Evolutionary conservation across 495 filamentous ascomycete species (phyloP).

Genomic region (Sabuloglossum arenarium): DNA sequence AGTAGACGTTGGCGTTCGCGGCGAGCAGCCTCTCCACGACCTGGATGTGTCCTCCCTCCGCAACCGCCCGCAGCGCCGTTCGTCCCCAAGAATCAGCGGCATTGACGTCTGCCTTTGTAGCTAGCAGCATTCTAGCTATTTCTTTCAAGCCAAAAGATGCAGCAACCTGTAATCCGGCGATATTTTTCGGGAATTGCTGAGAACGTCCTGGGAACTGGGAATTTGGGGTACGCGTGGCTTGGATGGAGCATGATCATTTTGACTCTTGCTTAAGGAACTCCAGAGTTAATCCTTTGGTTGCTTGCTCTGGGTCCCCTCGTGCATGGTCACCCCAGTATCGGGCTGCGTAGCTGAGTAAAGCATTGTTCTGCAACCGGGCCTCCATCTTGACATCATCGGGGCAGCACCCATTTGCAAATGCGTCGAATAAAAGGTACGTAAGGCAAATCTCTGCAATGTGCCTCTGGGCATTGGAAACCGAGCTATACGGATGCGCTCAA

Average conservation of each 20-base stretch:
- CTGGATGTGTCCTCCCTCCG: neutral
- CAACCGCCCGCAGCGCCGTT: neutral
- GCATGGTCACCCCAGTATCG: neutral
- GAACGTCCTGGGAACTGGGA: neutral
- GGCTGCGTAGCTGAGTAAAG: neutral
- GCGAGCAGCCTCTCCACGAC: too few species aligned
- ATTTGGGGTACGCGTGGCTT: neutral
- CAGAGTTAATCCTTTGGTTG: neutral
- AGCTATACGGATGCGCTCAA: slow-evolving; percentile 16
- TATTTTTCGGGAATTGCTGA: neutral
- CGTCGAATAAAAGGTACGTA: slow-evolving; percentile 23
- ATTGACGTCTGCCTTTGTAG: neutral
- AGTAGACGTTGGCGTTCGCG: neutral
- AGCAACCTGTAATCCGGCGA: neutral
- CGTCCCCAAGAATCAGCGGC: neutral
- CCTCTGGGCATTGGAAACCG: slow-evolving; percentile 20
- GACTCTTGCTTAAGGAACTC: neutral
- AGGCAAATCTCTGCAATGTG: slow-evolving; percentile 21
- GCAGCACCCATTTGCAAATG: slow-evolving; percentile 10
- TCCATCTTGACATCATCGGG: neutral
- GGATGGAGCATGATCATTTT: neutral
- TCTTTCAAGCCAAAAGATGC: neutral
- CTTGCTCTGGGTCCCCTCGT: neutral
- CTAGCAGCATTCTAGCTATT: neutral
- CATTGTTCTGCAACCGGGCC: neutral